Percentiles rank a stretch among this genome's conserved stretches.
These are phyloP conservation scores for Austropuccinia psidii DNA, from an alignment of 1,284 basidiomycete genomes.

Conservation along the genomic window DNA sequence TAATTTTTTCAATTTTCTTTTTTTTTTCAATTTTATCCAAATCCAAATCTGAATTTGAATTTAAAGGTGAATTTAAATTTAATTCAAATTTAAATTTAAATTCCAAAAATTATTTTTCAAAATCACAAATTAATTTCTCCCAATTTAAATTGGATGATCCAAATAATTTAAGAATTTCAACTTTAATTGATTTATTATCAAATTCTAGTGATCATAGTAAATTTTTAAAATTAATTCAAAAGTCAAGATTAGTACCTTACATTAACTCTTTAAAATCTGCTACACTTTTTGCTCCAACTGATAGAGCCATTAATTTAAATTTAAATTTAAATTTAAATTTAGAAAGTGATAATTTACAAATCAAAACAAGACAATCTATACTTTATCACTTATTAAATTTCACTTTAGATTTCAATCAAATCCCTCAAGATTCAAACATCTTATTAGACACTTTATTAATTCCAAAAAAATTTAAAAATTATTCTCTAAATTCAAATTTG, in stretches of 20 bases:
- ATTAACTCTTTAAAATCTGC: slow-evolving; percentile 72
- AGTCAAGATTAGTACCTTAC: slow-evolving; percentile 78
- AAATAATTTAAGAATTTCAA: slow-evolving; percentile 45
- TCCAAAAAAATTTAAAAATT: slow-evolving; percentile 40
- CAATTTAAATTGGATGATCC: no score
- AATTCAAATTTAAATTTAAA: no score
- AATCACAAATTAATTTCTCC: no score
- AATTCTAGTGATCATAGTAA: slow-evolving; percentile 69
- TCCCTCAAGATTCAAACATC: neutral
- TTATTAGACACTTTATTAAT: slow-evolving; percentile 42
- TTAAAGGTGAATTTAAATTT: no score
- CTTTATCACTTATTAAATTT: slow-evolving; percentile 93
- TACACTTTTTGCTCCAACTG: slow-evolving; percentile 91
- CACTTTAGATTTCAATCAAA: slow-evolving; percentile 53
- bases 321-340: neutral
- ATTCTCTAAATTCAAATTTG: slow-evolving; percentile 49
- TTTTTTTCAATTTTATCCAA: no score
- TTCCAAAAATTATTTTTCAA: no score
- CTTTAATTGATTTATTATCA: slow-evolving; percentile 70
- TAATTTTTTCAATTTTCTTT: no score
- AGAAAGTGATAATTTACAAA: slow-evolving; percentile 68
- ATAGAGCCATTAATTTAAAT: slow-evolving; percentile 64
- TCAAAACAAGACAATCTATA: slow-evolving; percentile 75
- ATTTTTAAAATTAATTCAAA: slow-evolving; percentile 71
- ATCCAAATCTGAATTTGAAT: no score